These are phyloP conservation scores for Cryphonectria naterciae DNA, from an alignment of 2,329 filamentous ascomycete species.

Conservation along the genomic window DNA sequence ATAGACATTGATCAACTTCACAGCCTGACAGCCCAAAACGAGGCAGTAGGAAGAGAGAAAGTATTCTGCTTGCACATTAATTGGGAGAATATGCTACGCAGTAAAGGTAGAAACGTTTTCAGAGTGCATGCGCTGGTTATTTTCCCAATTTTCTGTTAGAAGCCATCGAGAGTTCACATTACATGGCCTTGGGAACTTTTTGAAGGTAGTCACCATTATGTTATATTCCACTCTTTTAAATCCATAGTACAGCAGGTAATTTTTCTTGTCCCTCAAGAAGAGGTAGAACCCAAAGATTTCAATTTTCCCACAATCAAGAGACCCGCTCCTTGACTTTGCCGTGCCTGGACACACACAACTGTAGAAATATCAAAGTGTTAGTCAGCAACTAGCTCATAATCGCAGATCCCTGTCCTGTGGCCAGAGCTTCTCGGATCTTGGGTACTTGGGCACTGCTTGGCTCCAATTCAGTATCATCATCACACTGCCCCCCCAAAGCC, in stretches of 20 bases:
- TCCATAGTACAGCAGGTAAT: not conserved
- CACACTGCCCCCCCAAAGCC: not conserved
- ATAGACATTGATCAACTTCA: not conserved
- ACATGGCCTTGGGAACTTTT: too few species aligned
- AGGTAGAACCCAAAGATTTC: not conserved
- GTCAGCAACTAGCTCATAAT: not conserved
- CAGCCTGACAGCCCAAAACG: not conserved
- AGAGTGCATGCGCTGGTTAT: not conserved
- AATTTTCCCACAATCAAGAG: too few species aligned
- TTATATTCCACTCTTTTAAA: not conserved
- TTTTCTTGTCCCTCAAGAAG: not conserved
- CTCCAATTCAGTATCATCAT: slow-evolving; percentile 5
- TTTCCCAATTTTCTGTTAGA: too few species aligned
- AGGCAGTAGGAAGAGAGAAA: not conserved
- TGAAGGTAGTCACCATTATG: too few species aligned
- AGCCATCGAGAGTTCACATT: not conserved
- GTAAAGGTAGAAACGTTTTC: not conserved
- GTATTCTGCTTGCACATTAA: not conserved
- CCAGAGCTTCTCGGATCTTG: not conserved
- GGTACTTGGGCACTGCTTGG: not conserved
- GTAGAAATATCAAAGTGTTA: not conserved
- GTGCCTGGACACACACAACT: too few species aligned
- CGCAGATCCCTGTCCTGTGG: not conserved
- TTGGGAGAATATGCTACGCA: not conserved
- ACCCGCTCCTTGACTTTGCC: too few species aligned